Evolutionary conservation across 345 rosid species (phyloP), one percentile per base, ranked within the genome.

Genomic region (Viola odorata): DNA sequence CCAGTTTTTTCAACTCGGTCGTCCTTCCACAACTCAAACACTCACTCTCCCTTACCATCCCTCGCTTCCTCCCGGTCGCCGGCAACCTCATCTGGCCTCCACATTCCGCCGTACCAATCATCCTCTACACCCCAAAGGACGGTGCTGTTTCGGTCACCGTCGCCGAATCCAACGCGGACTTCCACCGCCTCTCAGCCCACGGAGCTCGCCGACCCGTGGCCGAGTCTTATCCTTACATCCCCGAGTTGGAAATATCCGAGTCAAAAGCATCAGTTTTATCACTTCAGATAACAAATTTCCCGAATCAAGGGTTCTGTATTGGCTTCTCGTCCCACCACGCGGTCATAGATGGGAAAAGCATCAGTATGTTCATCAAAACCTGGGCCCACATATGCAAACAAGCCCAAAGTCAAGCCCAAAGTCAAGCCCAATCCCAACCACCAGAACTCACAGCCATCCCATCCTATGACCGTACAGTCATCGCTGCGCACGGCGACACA

Each of bases 371-470:
- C 14, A 5, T 60, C 5, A 69, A 61, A 48, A 55, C 73, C 10
- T 73, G 77, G 77, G 63, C 67, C 23, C 12, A 65, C 41, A 7
- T 57, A 8, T 38, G 67, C 60, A 74, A 61, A 16, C 50, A 61
- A 0, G 12, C 12, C 12, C n/a, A n/a, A 16, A 6, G n/a, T 15
- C 16, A n/a, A n/a, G n/a, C n/a, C n/a, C n/a, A n/a, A n/a, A n/a
- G 37, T 23, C n/a, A 53, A 5, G 0, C 13, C 44, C 32, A 5
- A 8, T 50, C 64, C n/a, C n/a, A n/a, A 13, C 45, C 23, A 0
- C 39, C 53, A 11, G 53, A 66, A 7, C 44, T 66, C 2, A 66
- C 68, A n/a, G n/a, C n/a, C n/a, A n/a, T n/a, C n/a, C 80, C 78
- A 10, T 17, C 36, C 45, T 53, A 72, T 10, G 81, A 77, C 59